Percentiles rank a stretch among this genome's conserved stretches.
Evolutionary conservation across 768 basidiomycete genomes (phyloP).

Genomic region (Mycena maculata): DNA sequence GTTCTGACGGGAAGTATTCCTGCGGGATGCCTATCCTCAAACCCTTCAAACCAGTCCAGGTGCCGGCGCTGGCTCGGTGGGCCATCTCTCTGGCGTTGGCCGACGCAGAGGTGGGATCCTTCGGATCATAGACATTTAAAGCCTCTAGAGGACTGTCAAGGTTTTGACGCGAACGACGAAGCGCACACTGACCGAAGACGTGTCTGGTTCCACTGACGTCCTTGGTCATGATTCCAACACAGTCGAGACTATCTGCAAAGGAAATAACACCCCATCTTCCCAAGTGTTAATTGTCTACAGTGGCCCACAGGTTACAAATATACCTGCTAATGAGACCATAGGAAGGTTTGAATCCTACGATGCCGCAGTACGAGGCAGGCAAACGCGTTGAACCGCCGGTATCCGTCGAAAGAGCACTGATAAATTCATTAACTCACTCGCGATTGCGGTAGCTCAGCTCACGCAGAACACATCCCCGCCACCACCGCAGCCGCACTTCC

Average conservation of each 20-base stretch:
- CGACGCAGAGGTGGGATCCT: slow-evolving; percentile 81
- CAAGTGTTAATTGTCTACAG: neutral
- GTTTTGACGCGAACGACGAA: neutral
- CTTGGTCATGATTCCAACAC: slow-evolving; percentile 84
- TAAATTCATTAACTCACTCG: neutral
- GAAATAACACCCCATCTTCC: slow-evolving; percentile 89
- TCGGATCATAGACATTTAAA: slow-evolving; percentile 67
- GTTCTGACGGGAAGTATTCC: slow-evolving; percentile 86
- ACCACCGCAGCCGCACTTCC: slow-evolving; percentile 96
- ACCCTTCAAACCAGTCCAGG: slow-evolving; percentile 51
- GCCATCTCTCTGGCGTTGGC: slow-evolving; percentile 47
- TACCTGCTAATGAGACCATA: slow-evolving; percentile 92
- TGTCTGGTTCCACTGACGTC: slow-evolving; percentile 59
- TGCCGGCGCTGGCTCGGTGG: slow-evolving; percentile 5
- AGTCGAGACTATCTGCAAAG: slow-evolving; percentile 95
- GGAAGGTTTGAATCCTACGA: slow-evolving; percentile 94
- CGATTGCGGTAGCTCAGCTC: slow-evolving; percentile 45
- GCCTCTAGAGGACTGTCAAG: slow-evolving; percentile 47
- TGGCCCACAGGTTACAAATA: slow-evolving; percentile 11
- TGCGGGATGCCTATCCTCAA: slow-evolving; percentile 80
- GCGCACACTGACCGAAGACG: slow-evolving; percentile 71
- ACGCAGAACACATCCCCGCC: slow-evolving; percentile 87
- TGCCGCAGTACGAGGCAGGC: slow-evolving; percentile 93
- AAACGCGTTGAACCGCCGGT: slow-evolving; percentile 95
- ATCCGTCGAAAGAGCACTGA: slow-evolving; percentile 91